Evolutionary conservation across 176 grass and related monocot species (phyloP).

Genomic region (Avena eriantha): DNA sequence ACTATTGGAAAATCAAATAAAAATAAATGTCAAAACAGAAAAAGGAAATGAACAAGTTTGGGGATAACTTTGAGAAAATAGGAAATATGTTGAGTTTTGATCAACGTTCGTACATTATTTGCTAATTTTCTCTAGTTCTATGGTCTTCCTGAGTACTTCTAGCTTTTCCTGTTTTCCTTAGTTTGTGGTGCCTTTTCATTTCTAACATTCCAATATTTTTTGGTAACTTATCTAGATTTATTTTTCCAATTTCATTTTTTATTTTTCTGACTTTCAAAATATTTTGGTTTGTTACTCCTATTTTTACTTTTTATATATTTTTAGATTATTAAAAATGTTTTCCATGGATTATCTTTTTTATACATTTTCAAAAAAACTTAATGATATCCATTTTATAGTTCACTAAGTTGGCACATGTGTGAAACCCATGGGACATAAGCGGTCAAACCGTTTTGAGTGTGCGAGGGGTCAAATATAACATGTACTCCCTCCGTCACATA

Average conservation of each 20-base stretch:
- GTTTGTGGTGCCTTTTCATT: not conserved
- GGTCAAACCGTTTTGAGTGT: not conserved
- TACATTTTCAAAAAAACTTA: not conserved
- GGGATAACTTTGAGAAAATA: not conserved
- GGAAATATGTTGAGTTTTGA: not conserved
- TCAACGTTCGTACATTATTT: not conserved
- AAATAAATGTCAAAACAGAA: not conserved
- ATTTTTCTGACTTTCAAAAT: not conserved
- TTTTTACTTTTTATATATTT: not conserved
- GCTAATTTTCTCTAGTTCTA: not conserved
- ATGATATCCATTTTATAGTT: not conserved
- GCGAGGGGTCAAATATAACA: not conserved
- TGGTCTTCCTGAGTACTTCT: not conserved
- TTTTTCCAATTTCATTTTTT: not conserved
- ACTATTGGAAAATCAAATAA: not conserved
- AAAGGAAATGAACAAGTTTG: not conserved
- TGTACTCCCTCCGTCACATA: no score
- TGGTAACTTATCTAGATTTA: not conserved
- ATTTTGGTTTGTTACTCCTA: not conserved
- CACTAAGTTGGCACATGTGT: not conserved
- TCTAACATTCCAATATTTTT: not conserved
- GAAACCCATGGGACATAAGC: not conserved
- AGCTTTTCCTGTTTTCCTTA: not conserved
- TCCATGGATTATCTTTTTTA: not conserved
- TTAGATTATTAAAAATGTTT: no score